Base-by-base conservation (phyloP, 1,139 yeast species). In the Debaryomyces singareniensis region DNA sequence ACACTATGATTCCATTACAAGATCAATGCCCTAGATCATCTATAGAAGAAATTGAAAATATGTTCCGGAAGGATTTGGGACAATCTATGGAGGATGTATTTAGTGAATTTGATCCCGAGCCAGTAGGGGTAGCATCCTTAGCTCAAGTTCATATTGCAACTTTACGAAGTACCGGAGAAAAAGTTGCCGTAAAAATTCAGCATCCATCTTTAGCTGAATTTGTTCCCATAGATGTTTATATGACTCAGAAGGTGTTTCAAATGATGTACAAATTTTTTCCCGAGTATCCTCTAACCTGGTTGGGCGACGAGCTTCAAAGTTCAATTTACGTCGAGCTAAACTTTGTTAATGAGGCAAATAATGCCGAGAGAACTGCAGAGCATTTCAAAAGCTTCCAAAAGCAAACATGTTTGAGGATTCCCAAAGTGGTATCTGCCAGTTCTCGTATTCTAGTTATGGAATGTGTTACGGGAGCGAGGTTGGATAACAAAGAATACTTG, bases 131-230 rank as follows among this genome's bases (percentile, higher is more conserved):
- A 10, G 98, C 98, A 0, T 85, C 96, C 1, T 65, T 91, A 42
- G 98, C 98, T 0, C 99, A 91, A 49, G 99, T 91, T 6, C 98
- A 91, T 55, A 61, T 68, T 26, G 99, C 95, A 0, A 70, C 56
- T 1, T 54, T 89, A 34, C 70, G 62, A 35, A 59, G 55, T 3
- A 70, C 65, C 4, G 87, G 86, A 1, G 72, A 79, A 42, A 73
- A 69, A 44, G 97, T 89, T 2, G 98, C 98, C 0, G 95, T 91
- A 15, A 91, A 93, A 49, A 72, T 91, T 24, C 98, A 91, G 51
- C 99, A 91, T 55, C 98, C 98, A 0, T 71, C 87, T 5, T 63
- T 91, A 30, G 72, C 77, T 31, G 87, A 83, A 44, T 91, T 84
- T 59, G 95, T 91, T 5, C 97, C 98, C 0, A 57, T 91, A 20